Conservation (phyloP, 768 basidiomycete species). For the Polyporus arcularius region DNA sequence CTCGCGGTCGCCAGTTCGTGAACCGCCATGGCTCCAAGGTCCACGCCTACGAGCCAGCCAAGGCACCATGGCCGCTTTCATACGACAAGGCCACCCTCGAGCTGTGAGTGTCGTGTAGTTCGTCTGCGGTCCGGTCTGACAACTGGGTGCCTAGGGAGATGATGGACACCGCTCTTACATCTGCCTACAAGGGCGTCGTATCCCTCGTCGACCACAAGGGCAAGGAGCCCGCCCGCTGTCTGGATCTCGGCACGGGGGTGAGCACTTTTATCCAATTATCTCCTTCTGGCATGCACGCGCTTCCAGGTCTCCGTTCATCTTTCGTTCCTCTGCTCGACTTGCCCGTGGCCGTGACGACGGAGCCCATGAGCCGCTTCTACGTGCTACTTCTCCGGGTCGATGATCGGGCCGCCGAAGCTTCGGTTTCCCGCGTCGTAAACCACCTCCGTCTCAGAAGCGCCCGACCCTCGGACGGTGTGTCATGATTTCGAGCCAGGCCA, state of each 20-base stretch:
- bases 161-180: constrained; percentile 21
- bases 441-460: no score
- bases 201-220: constrained; percentile 60
- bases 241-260: constrained; percentile 79
- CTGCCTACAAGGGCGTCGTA: constrained; percentile 50
- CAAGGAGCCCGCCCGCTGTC: constrained; percentile 50
- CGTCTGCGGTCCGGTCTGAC: background rate
- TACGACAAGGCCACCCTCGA: constrained; percentile 69
- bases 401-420: no score
- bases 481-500: no score
- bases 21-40: constrained; percentile 62
- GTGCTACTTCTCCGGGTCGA: no score
- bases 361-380: no score
- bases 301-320: no score
- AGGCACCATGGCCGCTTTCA: constrained; percentile 77
- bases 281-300: no score
- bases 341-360: no score
- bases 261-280: constrained; percentile 24
- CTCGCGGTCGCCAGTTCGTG: constrained; percentile 57
- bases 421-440: no score
- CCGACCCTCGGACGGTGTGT: no score
- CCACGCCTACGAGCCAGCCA: constrained; percentile 67
- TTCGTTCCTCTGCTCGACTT: no score
- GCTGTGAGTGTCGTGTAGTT: constrained; percentile 46
- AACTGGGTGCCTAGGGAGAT: constrained; percentile 1